Percentiles rank a stretch among this genome's conserved stretches.
phyloP scores from a whole-genome alignment of 208 protist species.

The Trypanosoma rangeli region DNA sequence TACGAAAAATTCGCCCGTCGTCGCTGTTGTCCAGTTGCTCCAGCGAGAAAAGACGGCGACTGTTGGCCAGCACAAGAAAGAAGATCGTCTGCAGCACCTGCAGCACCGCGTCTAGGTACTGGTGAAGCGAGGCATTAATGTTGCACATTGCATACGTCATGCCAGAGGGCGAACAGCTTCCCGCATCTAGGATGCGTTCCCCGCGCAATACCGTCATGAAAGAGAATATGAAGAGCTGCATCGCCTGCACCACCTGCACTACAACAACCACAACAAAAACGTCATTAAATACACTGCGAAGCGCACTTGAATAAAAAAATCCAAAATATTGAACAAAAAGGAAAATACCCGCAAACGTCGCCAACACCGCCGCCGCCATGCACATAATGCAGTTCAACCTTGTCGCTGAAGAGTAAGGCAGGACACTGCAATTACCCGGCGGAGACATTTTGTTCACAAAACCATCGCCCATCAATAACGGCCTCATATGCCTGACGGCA shows the following conservation, averaged over 20 bases:
- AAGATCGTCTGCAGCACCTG: constrained; percentile 16
- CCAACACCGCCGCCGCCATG: constrained; percentile 3
- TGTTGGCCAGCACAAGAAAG: constrained; percentile 22
- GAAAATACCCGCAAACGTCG: constrained; percentile 3
- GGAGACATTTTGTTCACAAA: neutral
- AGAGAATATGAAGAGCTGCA: constrained; percentile 17
- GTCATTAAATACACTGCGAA: constrained; percentile 28
- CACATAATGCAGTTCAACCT: constrained; percentile 15
- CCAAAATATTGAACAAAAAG: constrained; percentile 11
- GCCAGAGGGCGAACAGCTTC: constrained; percentile 1
- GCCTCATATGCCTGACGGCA: neutral
- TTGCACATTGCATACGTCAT: constrained; percentile 24
- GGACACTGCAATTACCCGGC: neutral
- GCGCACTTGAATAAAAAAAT: constrained; percentile 13
- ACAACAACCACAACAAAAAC: constrained; percentile 23
- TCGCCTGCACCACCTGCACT: constrained; percentile 18
- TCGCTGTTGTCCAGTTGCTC: constrained; percentile 8
- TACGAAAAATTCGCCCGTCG: constrained; percentile 7
- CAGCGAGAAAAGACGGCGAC: constrained; percentile 12
- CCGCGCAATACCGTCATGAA: constrained; percentile 12
- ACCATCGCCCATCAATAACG: neutral
- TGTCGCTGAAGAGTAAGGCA: neutral
- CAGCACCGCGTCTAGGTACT: constrained; percentile 15
- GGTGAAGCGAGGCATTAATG: constrained; percentile 20
- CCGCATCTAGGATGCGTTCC: neutral